Evolutionary conservation across 2,329 filamentous ascomycete species (phyloP), one percentile per base, ranked within the genome.

Genomic region (Microcyclospora tardicrescens): DNA sequence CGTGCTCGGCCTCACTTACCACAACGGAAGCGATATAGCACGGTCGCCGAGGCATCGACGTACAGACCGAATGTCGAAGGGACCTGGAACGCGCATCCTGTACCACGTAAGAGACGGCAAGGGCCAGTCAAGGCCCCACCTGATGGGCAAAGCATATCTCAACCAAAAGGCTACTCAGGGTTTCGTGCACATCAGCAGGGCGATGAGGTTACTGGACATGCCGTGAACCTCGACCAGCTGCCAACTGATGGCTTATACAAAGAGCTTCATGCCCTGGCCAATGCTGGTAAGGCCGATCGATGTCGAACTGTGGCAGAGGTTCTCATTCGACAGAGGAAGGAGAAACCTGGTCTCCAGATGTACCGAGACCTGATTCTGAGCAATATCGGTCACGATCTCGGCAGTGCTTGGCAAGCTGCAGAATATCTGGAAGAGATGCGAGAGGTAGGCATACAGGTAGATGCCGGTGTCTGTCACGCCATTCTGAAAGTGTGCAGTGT

Each of bases 321-420:
- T 42, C 62, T 87, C 24, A 58, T 86, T 10, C 60, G 59, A 32
- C 61, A 67, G n/a, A 66, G 75, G 12, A 57, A 63, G 2, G 71
- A 79, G 50, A 55, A 59, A 36, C 74, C 75, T 2, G 75, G 72
- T 49, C 51, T 67, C 2, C 63, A 71, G 38, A 62, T 85, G 36
- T 95, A 91, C 59, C 77, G 84, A 49, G 77, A 79, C 11, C 62
- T 93, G 37, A 77, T 93, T 50, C 68, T 78, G 42, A 75, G 79
- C 34, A 86, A 93, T 61, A 67, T 73, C 24, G 72, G 78, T 53
- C 65, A 71, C 1, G 51, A 62, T 27, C 56, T 71, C 37, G 87
- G 86, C 8, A 85, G 81, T 5, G 77, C 78, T 2, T 67, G 68
- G 19, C 72, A 73, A 34, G 72, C 89, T 11, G 60, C 62, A 28